Conservation (phyloP, 805 yeast genomes). For the Yarrowia porcina region DNA sequence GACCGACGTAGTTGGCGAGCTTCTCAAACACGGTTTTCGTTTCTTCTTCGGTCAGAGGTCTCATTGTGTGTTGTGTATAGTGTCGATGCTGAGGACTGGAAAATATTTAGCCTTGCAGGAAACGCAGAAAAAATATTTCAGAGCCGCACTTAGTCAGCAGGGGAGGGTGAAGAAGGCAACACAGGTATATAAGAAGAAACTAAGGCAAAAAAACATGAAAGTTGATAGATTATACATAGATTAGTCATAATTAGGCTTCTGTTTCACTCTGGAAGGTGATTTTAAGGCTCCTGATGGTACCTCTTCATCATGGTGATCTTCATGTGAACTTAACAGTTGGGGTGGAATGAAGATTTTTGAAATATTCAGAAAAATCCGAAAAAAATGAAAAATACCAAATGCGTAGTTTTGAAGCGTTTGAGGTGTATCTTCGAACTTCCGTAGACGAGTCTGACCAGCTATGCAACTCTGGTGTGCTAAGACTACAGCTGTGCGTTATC, state of each 20-base stretch:
- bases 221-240: too few relatives aligned
- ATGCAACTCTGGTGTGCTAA: not conserved
- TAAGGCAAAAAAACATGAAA: too few relatives aligned
- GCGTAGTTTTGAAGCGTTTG: too few relatives aligned
- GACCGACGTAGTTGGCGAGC: slow-evolving; percentile 93
- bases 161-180: not conserved
- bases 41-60: slow-evolving; percentile 95
- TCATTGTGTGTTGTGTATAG: slow-evolving; percentile 50
- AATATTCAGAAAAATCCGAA: too few relatives aligned
- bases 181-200: too few relatives aligned
- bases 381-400: too few relatives aligned
- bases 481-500: not conserved
- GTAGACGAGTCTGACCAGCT: too few relatives aligned
- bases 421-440: too few relatives aligned
- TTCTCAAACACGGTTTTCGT: slow-evolving; percentile 94
- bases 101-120: slow-evolving; percentile 23
- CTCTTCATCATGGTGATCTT: not conserved
- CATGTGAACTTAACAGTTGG: not conserved
- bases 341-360: not conserved
- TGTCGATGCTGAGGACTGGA: slow-evolving; percentile 4
- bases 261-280: too few relatives aligned
- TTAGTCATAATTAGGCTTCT: too few relatives aligned
- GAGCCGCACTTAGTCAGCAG: slow-evolving; percentile 20
- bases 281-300: too few relatives aligned
- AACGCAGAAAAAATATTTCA: slow-evolving; percentile 16